Evolutionary conservation across 2,329 filamentous ascomycete genomes (phyloP).

Genomic region (Penicillium sp.): DNA sequence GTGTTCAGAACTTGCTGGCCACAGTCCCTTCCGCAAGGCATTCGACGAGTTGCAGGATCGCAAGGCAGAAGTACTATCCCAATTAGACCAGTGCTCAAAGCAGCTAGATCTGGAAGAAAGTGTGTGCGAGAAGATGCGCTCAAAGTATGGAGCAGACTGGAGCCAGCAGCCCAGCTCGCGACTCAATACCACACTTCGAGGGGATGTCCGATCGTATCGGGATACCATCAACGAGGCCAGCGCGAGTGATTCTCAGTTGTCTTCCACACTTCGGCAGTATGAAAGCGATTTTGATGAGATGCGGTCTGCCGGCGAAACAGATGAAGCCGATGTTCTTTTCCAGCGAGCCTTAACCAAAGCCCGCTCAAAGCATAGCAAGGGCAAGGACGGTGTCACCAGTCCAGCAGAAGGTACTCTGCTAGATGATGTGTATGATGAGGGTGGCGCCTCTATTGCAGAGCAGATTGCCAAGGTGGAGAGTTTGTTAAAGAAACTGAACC

Average conservation of each 20-base stretch:
- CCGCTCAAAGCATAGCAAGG: constrained; percentile 55
- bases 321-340: constrained; percentile 84
- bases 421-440: constrained; percentile 89
- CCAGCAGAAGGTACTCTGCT: constrained; percentile 74
- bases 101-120: constrained; percentile 96
- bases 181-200: constrained; percentile 80
- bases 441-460: constrained; percentile 74
- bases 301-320: constrained; percentile 80
- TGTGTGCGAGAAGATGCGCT: constrained; percentile 98
- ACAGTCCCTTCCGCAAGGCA: constrained; percentile 73
- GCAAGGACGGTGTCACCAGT: constrained; percentile 62
- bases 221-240: constrained; percentile 87
- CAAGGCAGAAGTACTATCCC: constrained; percentile 69
- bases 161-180: constrained; percentile 92
- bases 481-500: constrained; percentile 81
- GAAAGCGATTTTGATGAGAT: constrained; percentile 92
- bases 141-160: constrained; percentile 94
- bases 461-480: constrained; percentile 89
- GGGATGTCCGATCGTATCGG: constrained; percentile 82
- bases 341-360: constrained; percentile 80
- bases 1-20: constrained; percentile 88
- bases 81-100: constrained; percentile 77
- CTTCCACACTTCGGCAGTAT: constrained; percentile 78
- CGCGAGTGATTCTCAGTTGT: constrained; percentile 79
- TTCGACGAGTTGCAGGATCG: constrained; percentile 77